Conservation (phyloP, 2,329 filamentous ascomycete species). For the Penicillium italicum region DNA sequence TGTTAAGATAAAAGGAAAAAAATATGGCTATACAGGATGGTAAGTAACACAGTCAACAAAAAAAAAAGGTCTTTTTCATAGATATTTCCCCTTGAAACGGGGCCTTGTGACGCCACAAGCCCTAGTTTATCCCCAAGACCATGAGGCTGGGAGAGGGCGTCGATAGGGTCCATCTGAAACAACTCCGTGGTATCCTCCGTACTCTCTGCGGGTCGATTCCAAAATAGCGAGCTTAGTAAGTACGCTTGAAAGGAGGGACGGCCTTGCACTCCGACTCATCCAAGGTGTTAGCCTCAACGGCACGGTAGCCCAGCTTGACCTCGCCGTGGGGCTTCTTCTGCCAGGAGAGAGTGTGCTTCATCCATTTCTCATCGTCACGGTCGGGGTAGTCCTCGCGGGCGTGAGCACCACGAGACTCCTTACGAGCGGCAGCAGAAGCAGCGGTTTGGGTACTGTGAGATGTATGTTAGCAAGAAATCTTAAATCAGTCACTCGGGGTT, state of each 20-base stretch:
- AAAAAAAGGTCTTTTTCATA: constrained; percentile 32
- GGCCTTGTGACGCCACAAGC: constrained; percentile 12
- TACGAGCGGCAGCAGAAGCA: constrained; percentile 81
- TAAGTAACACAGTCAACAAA: constrained; percentile 36
- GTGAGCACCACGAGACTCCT: constrained; percentile 96
- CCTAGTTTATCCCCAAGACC: constrained; percentile 5
- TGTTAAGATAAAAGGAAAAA: constrained; percentile 27
- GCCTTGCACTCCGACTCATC: constrained; percentile 96
- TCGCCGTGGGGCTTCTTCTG: constrained; percentile 89
- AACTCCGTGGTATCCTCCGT: constrained; percentile 20
- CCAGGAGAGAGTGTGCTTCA: constrained; percentile 98
- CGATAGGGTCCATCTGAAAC: constrained; percentile 16
- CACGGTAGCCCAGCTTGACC: constrained; percentile 81
- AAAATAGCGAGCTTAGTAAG: constrained; percentile 41
- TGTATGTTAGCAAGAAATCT: constrained; percentile 6
- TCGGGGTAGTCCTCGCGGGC: constrained; percentile 96
- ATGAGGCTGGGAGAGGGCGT: constrained; percentile 4
- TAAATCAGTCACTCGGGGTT: constrained; percentile 1
- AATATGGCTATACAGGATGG: constrained; percentile 41
- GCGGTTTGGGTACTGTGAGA: constrained; percentile 76
- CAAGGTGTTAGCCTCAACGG: constrained; percentile 75
- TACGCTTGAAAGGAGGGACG: constrained; percentile 87
- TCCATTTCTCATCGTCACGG: constrained; percentile 93
- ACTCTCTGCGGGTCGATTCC: constrained; percentile 8
- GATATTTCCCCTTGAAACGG: constrained; percentile 14